phyloP scores from a whole-genome alignment of 1,284 basidiomycete genomes.

The Rhodotorula sp. region DNA sequence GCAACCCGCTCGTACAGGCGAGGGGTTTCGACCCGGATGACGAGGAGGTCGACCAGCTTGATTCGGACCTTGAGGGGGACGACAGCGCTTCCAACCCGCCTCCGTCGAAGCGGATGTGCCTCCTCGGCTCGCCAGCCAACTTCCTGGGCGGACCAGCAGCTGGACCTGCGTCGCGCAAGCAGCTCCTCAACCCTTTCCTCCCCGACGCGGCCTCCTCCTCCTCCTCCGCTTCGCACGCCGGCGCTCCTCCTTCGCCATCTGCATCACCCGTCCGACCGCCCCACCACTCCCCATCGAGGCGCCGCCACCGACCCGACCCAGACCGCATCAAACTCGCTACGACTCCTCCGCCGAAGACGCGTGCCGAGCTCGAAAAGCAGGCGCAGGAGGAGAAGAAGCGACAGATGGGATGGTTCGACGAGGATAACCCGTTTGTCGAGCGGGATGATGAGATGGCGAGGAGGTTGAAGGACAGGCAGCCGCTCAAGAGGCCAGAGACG shows the following conservation, averaged over 20 bases:
- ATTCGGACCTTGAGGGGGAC: slow-evolving; percentile 15
- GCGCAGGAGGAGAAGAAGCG: slow-evolving; percentile 3
- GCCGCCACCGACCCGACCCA: slow-evolving; percentile 15
- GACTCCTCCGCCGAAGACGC: slow-evolving; percentile 2
- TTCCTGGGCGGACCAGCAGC: slow-evolving; percentile 3
- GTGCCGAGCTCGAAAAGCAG: slow-evolving; percentile 3
- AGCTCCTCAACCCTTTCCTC: slow-evolving; percentile 31
- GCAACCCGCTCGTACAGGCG: background rate
- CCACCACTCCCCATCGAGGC: slow-evolving; percentile 9
- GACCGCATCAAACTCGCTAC: slow-evolving; percentile 27
- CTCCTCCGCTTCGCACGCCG: background rate
- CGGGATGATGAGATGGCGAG: slow-evolving; percentile 19
- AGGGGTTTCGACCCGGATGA: background rate
- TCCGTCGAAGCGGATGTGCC: background rate
- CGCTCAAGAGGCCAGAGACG: slow-evolving; percentile 20
- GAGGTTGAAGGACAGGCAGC: slow-evolving; percentile 2
- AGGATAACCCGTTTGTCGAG: slow-evolving; percentile 32
- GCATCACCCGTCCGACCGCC: slow-evolving; percentile 1
- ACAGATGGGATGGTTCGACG: slow-evolving; percentile 30
- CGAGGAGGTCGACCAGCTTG: slow-evolving; percentile 25
- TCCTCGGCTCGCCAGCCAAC: slow-evolving; percentile 29
- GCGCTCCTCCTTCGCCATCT: slow-evolving; percentile 1
- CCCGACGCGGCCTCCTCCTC: background rate
- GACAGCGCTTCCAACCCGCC: background rate
- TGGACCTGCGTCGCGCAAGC: slow-evolving; percentile 12